Evolutionary conservation across 345 rosid species (phyloP).

Genomic region (Draba incana): DNA sequence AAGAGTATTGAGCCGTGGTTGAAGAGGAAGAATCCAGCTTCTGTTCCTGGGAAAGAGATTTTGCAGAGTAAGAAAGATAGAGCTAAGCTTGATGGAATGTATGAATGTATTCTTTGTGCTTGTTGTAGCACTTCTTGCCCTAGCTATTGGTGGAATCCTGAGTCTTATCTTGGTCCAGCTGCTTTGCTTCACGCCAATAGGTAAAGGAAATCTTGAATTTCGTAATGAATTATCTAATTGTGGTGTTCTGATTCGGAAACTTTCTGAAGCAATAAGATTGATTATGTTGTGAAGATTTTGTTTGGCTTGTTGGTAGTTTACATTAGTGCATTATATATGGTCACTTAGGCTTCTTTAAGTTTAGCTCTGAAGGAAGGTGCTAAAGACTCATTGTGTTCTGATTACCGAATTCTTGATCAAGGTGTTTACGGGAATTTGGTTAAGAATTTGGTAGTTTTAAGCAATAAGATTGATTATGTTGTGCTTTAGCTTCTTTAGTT

Average conservation of each 20-base stretch:
- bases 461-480: constrained; percentile 5
- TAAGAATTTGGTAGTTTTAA: neutral
- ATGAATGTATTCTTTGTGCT: constrained; percentile 92
- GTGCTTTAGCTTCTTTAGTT: neutral
- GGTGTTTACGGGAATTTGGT: neutral
- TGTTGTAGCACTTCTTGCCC: constrained; percentile 97
- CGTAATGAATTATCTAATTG: neutral
- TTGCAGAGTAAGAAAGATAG: constrained; percentile 88
- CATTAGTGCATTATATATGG: neutral
- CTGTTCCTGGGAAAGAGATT: constrained; percentile 75
- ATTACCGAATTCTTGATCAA: too few relatives aligned
- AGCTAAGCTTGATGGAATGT: constrained; percentile 95
- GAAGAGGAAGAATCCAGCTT: constrained; percentile 81
- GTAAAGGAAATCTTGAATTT: constrained; percentile 34
- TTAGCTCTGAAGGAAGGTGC: neutral
- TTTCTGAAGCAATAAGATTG: neutral
- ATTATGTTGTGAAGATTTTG: neutral
- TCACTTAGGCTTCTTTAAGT: neutral
- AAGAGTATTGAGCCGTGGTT: constrained; percentile 99
- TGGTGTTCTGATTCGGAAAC: neutral
- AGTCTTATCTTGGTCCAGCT: constrained; percentile 91
- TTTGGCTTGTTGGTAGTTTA: neutral
- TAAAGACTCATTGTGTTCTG: neutral
- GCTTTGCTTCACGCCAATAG: constrained; percentile 94
- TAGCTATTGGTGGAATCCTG: constrained; percentile 99